Percentiles rank a stretch among this genome's conserved stretches.
These are phyloP conservation scores for Globisporangium parvum DNA, from an alignment of 352 stramenopile genomes.

Conservation along the genomic window DNA sequence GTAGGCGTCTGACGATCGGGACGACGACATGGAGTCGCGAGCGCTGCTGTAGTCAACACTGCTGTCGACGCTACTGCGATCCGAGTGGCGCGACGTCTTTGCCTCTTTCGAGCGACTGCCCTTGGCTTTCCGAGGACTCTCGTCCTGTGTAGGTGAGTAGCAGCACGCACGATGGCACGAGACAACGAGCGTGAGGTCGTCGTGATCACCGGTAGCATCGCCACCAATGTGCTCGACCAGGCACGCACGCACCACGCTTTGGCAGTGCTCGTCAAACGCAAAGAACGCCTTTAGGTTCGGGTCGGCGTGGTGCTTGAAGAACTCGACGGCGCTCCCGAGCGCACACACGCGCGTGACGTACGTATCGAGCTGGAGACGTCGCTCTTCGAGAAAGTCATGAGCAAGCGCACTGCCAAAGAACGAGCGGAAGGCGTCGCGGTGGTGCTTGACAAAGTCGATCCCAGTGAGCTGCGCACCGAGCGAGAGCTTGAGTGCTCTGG, in stretches of 20 bases:
- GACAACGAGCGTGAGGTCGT: neutral
- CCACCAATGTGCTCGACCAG: no score
- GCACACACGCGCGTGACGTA: conserved; percentile 41
- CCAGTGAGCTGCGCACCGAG: conserved; percentile 37
- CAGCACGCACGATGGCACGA: neutral
- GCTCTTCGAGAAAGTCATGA: conserved; percentile 52
- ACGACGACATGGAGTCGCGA: conserved; percentile 11
- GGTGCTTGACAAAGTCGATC: conserved; percentile 48
- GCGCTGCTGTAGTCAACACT: conserved; percentile 3
- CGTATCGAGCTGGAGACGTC: conserved; percentile 45
- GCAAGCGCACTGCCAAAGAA: conserved; percentile 44
- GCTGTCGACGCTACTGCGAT: neutral
- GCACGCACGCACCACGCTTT: conserved; percentile 42
- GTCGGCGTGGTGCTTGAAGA: conserved; percentile 51
- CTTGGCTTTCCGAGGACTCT: conserved; percentile 25
- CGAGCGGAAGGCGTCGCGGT: conserved; percentile 41
- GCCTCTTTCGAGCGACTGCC: conserved; percentile 12
- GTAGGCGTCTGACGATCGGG: neutral
- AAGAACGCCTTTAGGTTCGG: conserved; percentile 51
- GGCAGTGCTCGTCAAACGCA: conserved; percentile 56
- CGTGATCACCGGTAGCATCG: neutral
- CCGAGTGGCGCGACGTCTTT: conserved; percentile 10
- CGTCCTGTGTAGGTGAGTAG: conserved; percentile 12
- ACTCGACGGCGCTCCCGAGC: conserved; percentile 35
- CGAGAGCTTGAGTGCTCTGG: conserved; percentile 34